Percentiles rank a stretch among this genome's conserved stretches.
Conservation (phyloP, 371 early-diverging fungal genomes). For the Lichtheimia corymbifera region DNA sequence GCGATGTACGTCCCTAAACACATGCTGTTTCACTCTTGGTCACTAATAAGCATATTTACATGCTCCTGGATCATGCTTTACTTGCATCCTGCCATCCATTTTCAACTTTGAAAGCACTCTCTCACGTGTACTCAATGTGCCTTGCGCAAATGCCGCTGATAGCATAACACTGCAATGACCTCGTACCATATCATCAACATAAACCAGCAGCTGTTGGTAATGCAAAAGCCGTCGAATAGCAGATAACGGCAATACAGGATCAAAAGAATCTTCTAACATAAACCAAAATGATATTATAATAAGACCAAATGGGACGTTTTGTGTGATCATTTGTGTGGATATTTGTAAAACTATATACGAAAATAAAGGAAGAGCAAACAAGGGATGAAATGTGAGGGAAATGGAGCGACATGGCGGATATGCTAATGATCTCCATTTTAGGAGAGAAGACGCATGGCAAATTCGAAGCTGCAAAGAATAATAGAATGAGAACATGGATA, state of each 20-base stretch:
- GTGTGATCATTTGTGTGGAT: not conserved
- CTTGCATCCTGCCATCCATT: not conserved
- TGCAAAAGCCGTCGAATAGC: not conserved
- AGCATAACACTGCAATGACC: no score
- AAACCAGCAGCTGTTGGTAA: no score
- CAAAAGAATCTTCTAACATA: not conserved
- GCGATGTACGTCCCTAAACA: not conserved
- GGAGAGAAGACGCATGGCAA: slow-evolving; percentile 51
- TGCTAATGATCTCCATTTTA: not conserved
- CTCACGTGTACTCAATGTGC: no score
- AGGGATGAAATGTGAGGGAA: not conserved
- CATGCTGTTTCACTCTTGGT: not conserved
- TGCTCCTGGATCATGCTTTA: not conserved
- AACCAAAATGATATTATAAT: not conserved
- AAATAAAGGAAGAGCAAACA: slow-evolving; percentile 2
- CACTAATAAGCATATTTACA: not conserved
- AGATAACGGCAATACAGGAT: not conserved
- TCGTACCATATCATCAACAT: no score
- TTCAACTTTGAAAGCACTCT: no score
- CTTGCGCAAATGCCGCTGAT: no score
- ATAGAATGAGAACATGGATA: not conserved
- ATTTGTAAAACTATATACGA: not conserved
- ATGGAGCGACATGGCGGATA: not conserved
- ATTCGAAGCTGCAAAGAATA: slow-evolving; percentile 35
- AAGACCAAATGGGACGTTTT: not conserved